Conservation (phyloP, 345 rosid genomes). For the Bruguiera gymnorhiza region DNA sequence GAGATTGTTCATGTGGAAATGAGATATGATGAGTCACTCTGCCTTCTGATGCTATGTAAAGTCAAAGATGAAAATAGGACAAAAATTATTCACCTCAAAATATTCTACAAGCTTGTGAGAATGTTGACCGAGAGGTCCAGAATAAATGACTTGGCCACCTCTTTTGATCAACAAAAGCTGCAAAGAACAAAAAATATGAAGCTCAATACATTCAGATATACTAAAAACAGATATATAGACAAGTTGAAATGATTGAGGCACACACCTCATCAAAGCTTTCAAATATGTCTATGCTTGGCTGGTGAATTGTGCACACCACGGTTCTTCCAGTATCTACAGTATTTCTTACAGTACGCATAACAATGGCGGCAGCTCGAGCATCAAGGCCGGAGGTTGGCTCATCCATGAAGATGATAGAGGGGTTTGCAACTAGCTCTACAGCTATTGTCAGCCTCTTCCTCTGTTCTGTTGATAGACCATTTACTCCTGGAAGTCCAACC, state of each 20-base stretch:
- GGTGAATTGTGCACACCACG: constrained; percentile 93
- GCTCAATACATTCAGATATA: neutral
- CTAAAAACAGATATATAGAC: neutral
- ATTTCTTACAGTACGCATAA: constrained; percentile 91
- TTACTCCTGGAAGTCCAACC: constrained; percentile 84
- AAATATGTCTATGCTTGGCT: constrained; percentile 89
- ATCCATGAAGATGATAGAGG: constrained; percentile 93
- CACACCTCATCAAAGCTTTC: constrained; percentile 88
- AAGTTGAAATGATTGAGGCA: neutral
- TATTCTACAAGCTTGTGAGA: constrained; percentile 81
- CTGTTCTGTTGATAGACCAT: constrained; percentile 89
- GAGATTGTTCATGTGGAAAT: neutral
- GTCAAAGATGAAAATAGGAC: neutral
- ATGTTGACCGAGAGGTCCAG: constrained; percentile 69
- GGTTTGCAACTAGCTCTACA: constrained; percentile 92
- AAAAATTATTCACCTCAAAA: constrained; percentile 55
- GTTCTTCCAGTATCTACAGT: constrained; percentile 98
- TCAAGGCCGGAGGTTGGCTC: constrained; percentile 96
- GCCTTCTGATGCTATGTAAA: neutral
- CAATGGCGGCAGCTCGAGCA: constrained; percentile 95
- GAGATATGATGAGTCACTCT: neutral
- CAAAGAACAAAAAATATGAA: constrained; percentile 15
- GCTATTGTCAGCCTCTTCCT: constrained; percentile 91
- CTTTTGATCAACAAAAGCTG: constrained; percentile 86
- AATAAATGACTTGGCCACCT: constrained; percentile 91